Evolutionary conservation across 371 early-diverging fungal genomes (phyloP), one percentile per base, ranked within the genome.

Genomic region (Mucor indicus): DNA sequence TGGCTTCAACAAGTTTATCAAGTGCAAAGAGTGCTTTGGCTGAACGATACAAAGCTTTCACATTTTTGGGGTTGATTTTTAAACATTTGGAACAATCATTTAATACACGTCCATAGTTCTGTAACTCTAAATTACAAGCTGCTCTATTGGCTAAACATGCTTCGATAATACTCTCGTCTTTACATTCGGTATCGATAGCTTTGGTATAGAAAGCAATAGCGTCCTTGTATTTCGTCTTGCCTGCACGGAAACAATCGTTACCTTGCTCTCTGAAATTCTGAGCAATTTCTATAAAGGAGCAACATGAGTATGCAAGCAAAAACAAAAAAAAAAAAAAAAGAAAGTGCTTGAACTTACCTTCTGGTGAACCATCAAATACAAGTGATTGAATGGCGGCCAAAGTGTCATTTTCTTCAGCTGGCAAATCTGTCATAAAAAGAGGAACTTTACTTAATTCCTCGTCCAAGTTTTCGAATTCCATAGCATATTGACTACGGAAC

Each of bases 181-280:
- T 76, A 60, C 89, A 86, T n/a, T 87, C 84, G 11, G 82, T 84
- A 9, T 84, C 89, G 22, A 98, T 60, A 1, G 89, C 98, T 40
- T 90, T 80, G 19, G 94, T 89, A 72, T 97, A 98, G 68, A 68
- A 95, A 24, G 74, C 55, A 31, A 90, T 77, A 10, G 98, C 98
- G 48, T 92, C 89, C 40, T 77, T 60, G 66, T 82, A 96, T 37
- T 64, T 65, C 7, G 57, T 24, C 51, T 79, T 80, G 11, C 92
- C 90, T 19, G 75, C 81, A 50, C 83, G 79, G 72, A 92, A 95
- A 46, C 84, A 78, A 9, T 92, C 94, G 66, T 98, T 98, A 51
- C 98, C 98, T 64, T 95, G 93, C 42, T 88, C 83, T 71, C 95
- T 97, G 56, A 95, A 93, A 73, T 95, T 96, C 38, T 79, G 77